Evolutionary conservation across 2,329 filamentous ascomycete genomes (phyloP).

Genomic region (Penicillium sp.): DNA sequence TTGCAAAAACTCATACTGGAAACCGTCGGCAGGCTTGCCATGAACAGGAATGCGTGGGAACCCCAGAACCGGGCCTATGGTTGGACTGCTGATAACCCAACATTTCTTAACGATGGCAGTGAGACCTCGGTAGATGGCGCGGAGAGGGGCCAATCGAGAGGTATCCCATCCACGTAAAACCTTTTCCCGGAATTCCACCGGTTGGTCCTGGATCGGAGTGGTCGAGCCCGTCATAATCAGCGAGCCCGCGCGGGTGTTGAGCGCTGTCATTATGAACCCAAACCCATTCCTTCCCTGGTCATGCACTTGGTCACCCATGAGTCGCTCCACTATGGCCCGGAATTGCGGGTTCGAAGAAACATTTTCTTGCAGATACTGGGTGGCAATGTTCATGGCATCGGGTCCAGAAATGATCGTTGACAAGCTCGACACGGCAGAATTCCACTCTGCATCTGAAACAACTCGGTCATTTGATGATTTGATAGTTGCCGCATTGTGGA

Average conservation of each 20-base stretch:
- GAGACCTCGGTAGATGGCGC: slow-evolving; percentile 52
- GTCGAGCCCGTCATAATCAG: slow-evolving; percentile 58
- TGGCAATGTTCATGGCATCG: slow-evolving; percentile 39
- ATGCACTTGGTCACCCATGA: slow-evolving; percentile 52
- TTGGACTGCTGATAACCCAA: slow-evolving; percentile 56
- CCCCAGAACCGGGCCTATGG: slow-evolving; percentile 51
- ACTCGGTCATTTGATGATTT: slow-evolving; percentile 39
- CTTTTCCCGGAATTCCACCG: slow-evolving; percentile 54
- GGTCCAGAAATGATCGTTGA: slow-evolving; percentile 29
- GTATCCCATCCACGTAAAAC: slow-evolving; percentile 55
- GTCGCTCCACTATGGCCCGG: slow-evolving; percentile 48
- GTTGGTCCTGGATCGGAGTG: slow-evolving; percentile 55
- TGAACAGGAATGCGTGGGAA: slow-evolving; percentile 57
- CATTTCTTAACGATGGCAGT: slow-evolving; percentile 52
- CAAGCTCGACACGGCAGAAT: slow-evolving; percentile 36
- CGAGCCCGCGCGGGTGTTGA: slow-evolving; percentile 57
- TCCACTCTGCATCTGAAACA: slow-evolving; percentile 44
- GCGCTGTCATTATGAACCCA: slow-evolving; percentile 52
- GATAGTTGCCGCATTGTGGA: slow-evolving; percentile 43
- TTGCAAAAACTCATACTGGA: slow-evolving; percentile 59
- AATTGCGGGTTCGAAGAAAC: slow-evolving; percentile 52
- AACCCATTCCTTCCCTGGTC: slow-evolving; percentile 51
- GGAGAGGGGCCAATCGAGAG: slow-evolving; percentile 54
- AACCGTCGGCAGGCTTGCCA: slow-evolving; percentile 52
- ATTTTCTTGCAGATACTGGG: slow-evolving; percentile 51